phyloP scores from a whole-genome alignment of 164 flowering plant species.

The grape (Vitis vinifera) region DNA sequence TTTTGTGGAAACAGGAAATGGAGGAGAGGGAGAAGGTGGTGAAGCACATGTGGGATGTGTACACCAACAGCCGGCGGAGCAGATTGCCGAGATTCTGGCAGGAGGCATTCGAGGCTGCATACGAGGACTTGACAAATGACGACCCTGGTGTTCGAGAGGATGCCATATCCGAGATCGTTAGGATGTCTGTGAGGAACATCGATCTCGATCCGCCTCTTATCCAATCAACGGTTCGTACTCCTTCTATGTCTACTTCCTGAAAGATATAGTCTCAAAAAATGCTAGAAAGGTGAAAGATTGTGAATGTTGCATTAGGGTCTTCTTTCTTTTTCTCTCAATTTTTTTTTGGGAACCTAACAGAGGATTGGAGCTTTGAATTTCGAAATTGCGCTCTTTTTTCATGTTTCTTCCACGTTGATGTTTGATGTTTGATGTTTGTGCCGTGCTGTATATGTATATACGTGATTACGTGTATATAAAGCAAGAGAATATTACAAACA shows the following conservation, averaged over 20 bases:
- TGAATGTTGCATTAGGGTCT: too few species aligned
- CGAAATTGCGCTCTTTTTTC: too few species aligned
- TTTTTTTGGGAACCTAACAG: too few species aligned
- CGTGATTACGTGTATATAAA: too few species aligned
- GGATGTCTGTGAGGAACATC: conserved; percentile 76
- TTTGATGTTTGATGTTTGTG: too few species aligned
- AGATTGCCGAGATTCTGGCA: conserved; percentile 86
- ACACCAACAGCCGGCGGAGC: conserved; percentile 73
- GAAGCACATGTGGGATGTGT: conserved; percentile 98
- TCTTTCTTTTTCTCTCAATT: too few species aligned
- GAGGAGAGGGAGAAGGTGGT: conserved; percentile 99
- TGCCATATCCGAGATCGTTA: conserved; percentile 92
- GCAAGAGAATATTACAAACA: too few species aligned
- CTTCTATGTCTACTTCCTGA: too few species aligned
- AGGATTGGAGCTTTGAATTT: too few species aligned
- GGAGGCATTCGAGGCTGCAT: conserved; percentile 94
- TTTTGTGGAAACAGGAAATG: conserved; percentile 60
- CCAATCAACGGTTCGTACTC: conserved; percentile 45
- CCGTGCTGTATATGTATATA: too few species aligned
- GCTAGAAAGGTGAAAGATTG: too few species aligned
- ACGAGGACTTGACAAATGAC: conserved; percentile 82
- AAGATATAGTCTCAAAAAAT: neutral
- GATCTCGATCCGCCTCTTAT: conserved; percentile 62
- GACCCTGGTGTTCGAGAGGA: conserved; percentile 61
- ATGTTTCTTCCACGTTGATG: too few species aligned